Percentiles rank a stretch among this genome's conserved stretches.
These are phyloP conservation scores for Rhododendron ovatum DNA, from an alignment of 148 eudicot genomes.

Conservation along the genomic window DNA sequence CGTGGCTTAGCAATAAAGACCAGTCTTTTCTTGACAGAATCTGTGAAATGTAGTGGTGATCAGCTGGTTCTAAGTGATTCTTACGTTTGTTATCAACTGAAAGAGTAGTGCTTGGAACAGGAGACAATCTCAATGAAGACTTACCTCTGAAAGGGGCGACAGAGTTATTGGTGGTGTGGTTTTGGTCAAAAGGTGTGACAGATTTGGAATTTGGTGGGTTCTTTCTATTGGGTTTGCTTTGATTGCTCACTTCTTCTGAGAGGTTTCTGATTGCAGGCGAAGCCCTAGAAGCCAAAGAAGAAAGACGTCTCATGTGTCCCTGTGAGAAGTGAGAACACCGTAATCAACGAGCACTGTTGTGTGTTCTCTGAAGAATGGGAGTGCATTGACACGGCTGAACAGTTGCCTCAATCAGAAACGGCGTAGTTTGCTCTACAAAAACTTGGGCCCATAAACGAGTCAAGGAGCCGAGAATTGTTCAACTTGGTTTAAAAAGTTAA, in stretches of 20 bases:
- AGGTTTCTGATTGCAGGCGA: conserved; percentile 23
- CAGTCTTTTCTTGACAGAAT: conserved; percentile 73
- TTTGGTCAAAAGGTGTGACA: background rate
- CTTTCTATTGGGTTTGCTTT: conserved; percentile 9
- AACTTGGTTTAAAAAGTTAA: too few species aligned
- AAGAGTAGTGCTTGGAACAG: conserved; percentile 8
- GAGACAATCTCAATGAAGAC: conserved; percentile 16
- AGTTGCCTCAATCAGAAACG: too few species aligned
- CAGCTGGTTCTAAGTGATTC: conserved; percentile 25
- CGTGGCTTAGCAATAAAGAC: conserved; percentile 76
- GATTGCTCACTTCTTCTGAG: conserved; percentile 19
- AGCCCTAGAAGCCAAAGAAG: conserved; percentile 58
- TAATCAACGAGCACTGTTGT: background rate
- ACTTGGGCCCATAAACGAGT: too few species aligned
- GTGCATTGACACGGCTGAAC: background rate
- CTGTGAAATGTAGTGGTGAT: conserved; percentile 47
- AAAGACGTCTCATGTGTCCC: conserved; percentile 51
- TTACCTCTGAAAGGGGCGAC: conserved; percentile 20
- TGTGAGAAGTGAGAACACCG: background rate
- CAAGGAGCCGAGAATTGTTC: too few species aligned
- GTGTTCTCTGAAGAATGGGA: background rate
- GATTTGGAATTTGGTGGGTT: conserved; percentile 13
- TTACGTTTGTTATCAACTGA: conserved; percentile 8
- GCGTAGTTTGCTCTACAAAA: too few species aligned
- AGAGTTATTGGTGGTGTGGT: background rate